Percentiles rank a stretch among this genome's conserved stretches.
These are phyloP conservation scores for Scedosporium boydii DNA, from an alignment of 2,329 filamentous ascomycete species.

Conservation along the genomic window DNA sequence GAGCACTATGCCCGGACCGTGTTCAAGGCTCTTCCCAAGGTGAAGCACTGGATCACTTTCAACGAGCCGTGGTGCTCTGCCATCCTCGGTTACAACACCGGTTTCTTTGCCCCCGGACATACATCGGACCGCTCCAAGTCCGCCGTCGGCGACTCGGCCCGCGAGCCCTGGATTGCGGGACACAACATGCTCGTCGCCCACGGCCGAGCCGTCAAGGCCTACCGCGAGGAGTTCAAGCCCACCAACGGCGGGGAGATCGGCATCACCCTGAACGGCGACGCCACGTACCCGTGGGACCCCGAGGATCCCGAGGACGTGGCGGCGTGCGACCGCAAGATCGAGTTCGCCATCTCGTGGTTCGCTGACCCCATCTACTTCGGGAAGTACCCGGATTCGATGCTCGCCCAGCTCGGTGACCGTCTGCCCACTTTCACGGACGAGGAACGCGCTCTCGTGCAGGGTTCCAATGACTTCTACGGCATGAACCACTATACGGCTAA, in stretches of 20 bases:
- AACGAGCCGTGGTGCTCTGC: constrained; percentile 85
- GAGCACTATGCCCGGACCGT: constrained; percentile 68
- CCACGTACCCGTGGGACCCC: constrained; percentile 73
- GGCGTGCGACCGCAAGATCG: constrained; percentile 70
- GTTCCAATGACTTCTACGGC: constrained; percentile 89
- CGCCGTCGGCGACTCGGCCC: constrained; percentile 60
- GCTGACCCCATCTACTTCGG: constrained; percentile 81
- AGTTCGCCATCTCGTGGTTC: constrained; percentile 84
- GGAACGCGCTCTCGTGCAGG: constrained; percentile 64
- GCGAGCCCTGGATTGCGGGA: constrained; percentile 74
- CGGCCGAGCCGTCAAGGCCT: constrained; percentile 69
- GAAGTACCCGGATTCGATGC: constrained; percentile 76
- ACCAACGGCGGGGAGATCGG: constrained; percentile 68
- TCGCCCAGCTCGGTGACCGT: constrained; percentile 67
- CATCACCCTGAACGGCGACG: constrained; percentile 82
- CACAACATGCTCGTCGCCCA: constrained; percentile 76
- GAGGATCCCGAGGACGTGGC: constrained; percentile 65
- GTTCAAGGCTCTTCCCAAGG: constrained; percentile 65
- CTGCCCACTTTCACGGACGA: constrained; percentile 66
- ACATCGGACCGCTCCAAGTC: constrained; percentile 67
- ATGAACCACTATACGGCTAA: constrained; percentile 93
- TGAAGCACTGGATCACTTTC: constrained; percentile 85
- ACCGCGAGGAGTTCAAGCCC: constrained; percentile 72
- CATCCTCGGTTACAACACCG: constrained; percentile 69
- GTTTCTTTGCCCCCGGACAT: constrained; percentile 72